Base-by-base conservation (phyloP, 139 green algal genomes). In the Chlorella sp. region DNA sequence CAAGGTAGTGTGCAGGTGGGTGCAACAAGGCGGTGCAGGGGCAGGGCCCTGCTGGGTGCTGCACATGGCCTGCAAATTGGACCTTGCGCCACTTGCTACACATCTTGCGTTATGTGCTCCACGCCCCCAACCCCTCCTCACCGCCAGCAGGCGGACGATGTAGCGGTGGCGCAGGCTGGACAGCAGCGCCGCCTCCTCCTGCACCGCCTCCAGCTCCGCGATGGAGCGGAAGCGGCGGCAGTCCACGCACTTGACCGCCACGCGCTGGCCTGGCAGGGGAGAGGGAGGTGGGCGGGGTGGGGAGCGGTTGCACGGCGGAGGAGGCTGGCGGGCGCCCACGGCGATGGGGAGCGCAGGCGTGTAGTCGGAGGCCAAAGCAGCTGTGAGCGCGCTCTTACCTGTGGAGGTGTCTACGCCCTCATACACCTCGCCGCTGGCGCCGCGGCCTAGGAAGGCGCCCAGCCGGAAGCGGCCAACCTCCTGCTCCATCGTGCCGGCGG, bases 201-300 rank as follows among this genome's bases (percentile, higher is more conserved):
- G 73, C 44, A 46, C 44, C 46, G 44, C 44, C 46, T 80, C 73
- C 32, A 80, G 93, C 82, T 96, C 92, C 0, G 64, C 73, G 24
- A 96, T 94, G 92, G 69, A 92, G 65, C 87, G 67, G 85, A 97
- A 95, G 56, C 83, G 88, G 34, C 83, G 89, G 16, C 90, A 90
- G 82, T 96, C 92, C 34, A 97, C 85, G 16, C 81, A 76, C 84
- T 97, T 96, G 38, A 97, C 77, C 0, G 94, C 94, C 36, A 97
- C 73, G 9, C n/a, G 46, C 73, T 65, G 20, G 73, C 73, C 44
- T 80, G 41, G 24, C 17, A 17, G 34, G 32, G 9, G 32, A 2
- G 32, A 0, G 32, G 32, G 11, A 24, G 13, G 16, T 30, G 11
- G 30, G 36, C 1, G 1, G 17, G 2, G 30, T 1, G 17, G 41